A percentile compares a stretch with the other conserved stretches of the same genome.
These are phyloP conservation scores for Linanthus parryae DNA, from an alignment of 148 eudicot species.

Conservation along the genomic window DNA sequence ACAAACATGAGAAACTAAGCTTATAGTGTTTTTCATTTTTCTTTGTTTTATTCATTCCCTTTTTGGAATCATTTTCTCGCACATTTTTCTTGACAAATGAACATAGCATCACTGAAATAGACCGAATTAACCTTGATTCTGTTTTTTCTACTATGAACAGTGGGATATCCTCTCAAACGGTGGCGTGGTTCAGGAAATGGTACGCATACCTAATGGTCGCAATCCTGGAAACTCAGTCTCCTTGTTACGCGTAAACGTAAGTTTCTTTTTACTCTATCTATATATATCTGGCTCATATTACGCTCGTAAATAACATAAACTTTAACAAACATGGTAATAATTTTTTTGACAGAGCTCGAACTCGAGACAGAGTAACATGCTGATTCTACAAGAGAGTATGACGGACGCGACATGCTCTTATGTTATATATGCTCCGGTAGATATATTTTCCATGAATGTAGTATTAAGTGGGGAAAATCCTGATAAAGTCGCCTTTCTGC, in stretches of 20 bases:
- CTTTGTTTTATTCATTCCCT: neutral
- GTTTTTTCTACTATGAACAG: constrained; percentile 27
- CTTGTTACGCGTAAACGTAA: constrained; percentile 79
- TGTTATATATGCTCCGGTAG: constrained; percentile 96
- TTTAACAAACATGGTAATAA: neutral
- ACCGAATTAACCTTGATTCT: no score
- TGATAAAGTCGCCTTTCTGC: constrained; percentile 92
- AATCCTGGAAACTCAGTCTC: constrained; percentile 74
- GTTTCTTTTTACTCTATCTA: constrained; percentile 18
- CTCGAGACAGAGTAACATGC: constrained; percentile 99
- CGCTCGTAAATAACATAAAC: neutral
- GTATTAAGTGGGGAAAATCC: constrained; percentile 94
- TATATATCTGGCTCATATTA: neutral
- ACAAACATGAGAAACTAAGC: neutral
- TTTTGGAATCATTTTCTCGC: no score
- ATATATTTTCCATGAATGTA: constrained; percentile 91
- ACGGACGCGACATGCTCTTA: constrained; percentile 87
- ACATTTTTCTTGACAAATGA: no score
- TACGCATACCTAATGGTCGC: constrained; percentile 56
- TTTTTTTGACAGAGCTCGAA: constrained; percentile 92
- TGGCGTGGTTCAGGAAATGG: constrained; percentile 18
- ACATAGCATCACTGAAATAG: no score
- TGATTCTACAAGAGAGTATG: constrained; percentile 93
- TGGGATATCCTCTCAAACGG: constrained; percentile 48
- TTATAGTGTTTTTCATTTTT: neutral